These are phyloP conservation scores for Trichoderma asperelloides DNA, from an alignment of 495 filamentous ascomycete species.

Conservation along the genomic window DNA sequence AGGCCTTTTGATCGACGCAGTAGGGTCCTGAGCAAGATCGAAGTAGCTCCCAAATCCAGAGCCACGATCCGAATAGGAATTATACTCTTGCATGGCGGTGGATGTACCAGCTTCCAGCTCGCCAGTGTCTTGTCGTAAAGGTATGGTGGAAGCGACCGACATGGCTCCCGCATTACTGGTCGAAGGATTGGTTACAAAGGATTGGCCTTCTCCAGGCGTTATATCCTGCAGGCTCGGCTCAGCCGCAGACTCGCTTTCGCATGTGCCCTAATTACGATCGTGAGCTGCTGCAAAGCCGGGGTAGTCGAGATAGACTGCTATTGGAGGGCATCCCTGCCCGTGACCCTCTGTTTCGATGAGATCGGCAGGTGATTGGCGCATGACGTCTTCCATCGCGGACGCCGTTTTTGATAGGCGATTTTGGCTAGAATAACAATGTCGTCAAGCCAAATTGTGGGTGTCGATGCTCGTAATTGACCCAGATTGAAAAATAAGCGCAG, in stretches of 20 bases:
- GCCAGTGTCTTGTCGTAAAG: not conserved
- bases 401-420: not conserved
- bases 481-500: not conserved
- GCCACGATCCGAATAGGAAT: not conserved
- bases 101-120: not conserved
- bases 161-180: not conserved
- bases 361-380: slow-evolving; percentile 2
- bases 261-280: not conserved
- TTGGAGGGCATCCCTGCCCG: not conserved
- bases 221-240: not conserved
- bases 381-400: slow-evolving; percentile 7
- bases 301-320: not conserved
- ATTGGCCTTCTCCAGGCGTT: not conserved
- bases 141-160: not conserved
- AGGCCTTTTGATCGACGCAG: not conserved
- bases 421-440: not conserved
- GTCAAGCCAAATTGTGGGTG: not conserved
- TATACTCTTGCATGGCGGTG: not conserved
- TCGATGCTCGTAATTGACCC: not conserved
- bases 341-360: not conserved
- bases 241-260: not conserved
- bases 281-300: not conserved
- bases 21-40: not conserved
- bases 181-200: not conserved
- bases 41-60: not conserved